Evolutionary conservation across 305 asterid genomes (phyloP).

Genomic region (Petunia hybrid): DNA sequence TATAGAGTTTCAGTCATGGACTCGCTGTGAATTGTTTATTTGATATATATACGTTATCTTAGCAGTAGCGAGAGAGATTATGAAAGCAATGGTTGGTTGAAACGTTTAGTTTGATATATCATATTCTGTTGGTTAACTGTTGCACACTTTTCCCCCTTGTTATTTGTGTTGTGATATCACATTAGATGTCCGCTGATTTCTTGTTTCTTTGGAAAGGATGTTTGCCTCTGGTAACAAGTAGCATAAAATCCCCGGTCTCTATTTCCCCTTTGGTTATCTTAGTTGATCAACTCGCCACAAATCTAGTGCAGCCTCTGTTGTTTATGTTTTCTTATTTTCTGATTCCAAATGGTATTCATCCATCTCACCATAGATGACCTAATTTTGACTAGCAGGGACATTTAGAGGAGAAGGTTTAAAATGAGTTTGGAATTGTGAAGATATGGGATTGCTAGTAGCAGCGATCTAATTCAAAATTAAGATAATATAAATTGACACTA

Average conservation of each 20-base stretch:
- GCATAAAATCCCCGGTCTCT: not conserved
- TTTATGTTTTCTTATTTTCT: not conserved
- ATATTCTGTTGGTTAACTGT: no score
- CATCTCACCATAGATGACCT: not conserved
- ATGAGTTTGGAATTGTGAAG: not conserved
- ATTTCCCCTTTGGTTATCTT: conserved; percentile 8
- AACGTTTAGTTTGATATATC: no score
- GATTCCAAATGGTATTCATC: conserved; percentile 19
- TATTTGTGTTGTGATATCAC: not conserved
- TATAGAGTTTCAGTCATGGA: no score
- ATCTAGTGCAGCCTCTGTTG: not conserved
- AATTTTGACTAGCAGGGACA: not conserved
- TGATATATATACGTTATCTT: no score
- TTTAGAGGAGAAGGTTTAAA: not conserved
- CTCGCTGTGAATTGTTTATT: no score
- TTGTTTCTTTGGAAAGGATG: not conserved
- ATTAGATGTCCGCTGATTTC: conserved; percentile 1
- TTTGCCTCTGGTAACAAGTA: conserved; percentile 14
- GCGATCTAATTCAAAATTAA: not conserved
- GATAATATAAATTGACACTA: not conserved
- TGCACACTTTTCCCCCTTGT: not conserved
- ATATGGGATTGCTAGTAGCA: not conserved
- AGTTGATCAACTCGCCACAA: conserved; percentile 5
- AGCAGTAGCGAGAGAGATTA: no score
- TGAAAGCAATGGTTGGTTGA: no score